phyloP scores from a whole-genome alignment of 768 basidiomycete genomes.

The Leccinum disarticulatum region DNA sequence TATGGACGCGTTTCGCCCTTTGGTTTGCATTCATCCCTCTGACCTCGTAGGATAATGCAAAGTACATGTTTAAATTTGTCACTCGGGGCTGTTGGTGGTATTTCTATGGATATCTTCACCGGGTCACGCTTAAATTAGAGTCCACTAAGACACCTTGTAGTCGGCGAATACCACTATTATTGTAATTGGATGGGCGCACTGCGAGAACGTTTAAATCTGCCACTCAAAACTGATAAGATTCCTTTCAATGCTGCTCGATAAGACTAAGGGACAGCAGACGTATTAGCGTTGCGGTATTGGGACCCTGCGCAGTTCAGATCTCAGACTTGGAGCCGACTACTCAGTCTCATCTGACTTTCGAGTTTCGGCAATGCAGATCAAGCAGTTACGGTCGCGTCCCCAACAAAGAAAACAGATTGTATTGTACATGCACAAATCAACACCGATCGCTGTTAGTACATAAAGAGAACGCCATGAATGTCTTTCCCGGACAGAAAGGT shows the following conservation, averaged over 20 bases:
- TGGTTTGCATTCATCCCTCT: constrained; percentile 42
- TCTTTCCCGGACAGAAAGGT: background rate
- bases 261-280: too few relatives aligned
- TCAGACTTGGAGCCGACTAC: too few relatives aligned
- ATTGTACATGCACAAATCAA: background rate
- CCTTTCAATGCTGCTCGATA: background rate
- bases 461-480: background rate
- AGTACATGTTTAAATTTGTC: background rate
- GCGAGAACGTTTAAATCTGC: background rate
- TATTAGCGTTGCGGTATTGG: too few relatives aligned
- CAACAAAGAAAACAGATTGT: background rate
- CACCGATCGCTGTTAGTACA: background rate
- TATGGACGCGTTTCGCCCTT: background rate
- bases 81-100: background rate
- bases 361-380: background rate
- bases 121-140: background rate
- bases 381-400: background rate
- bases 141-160: too few relatives aligned
- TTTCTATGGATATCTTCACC: background rate
- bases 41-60: constrained; percentile 1
- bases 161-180: background rate
- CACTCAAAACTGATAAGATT: background rate
- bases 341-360: background rate
- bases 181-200: background rate
- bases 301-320: too few relatives aligned